phyloP scores from a whole-genome alignment of 768 basidiomycete genomes.

The Boletus vermiculosoides region DNA sequence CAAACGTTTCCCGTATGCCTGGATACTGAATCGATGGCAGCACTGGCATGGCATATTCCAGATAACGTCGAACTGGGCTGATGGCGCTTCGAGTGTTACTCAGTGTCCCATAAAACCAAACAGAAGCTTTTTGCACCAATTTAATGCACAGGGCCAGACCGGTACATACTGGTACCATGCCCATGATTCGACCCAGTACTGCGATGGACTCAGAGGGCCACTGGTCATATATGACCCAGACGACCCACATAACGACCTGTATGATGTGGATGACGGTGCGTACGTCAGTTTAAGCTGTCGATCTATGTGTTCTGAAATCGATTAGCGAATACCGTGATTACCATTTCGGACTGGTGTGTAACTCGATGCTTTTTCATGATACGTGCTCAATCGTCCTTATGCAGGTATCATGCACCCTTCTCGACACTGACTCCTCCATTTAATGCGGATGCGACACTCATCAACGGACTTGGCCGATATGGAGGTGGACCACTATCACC shows the following conservation, averaged over 20 bases:
- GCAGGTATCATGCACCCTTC: constrained; percentile 23
- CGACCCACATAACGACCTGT: constrained; percentile 38
- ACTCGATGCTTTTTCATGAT: constrained; percentile 13
- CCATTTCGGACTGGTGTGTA: constrained; percentile 33
- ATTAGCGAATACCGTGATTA: constrained; percentile 42
- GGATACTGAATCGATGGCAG: constrained; percentile 26
- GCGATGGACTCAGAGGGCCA: constrained; percentile 26
- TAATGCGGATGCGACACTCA: constrained; percentile 32
- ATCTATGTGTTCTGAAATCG: not conserved
- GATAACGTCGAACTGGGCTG: constrained; percentile 41
- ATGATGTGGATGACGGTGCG: constrained; percentile 46
- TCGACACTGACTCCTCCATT: not conserved
- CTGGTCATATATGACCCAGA: constrained; percentile 43
- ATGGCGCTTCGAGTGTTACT: constrained; percentile 41
- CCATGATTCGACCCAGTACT: constrained; percentile 39
- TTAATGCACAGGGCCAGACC: constrained; percentile 23
- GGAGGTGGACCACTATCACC: constrained; percentile 32
- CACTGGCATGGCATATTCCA: constrained; percentile 59
- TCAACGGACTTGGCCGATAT: constrained; percentile 42
- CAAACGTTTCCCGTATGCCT: not conserved
- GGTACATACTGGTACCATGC: constrained; percentile 38
- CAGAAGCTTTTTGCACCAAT: constrained; percentile 22
- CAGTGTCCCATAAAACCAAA: constrained; percentile 31
- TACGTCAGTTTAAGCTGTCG: not conserved
- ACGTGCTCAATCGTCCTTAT: constrained; percentile 21